phyloP scores from a whole-genome alignment of 1,284 basidiomycete genomes.

The Cutaneotrichosporon dermatis region DNA sequence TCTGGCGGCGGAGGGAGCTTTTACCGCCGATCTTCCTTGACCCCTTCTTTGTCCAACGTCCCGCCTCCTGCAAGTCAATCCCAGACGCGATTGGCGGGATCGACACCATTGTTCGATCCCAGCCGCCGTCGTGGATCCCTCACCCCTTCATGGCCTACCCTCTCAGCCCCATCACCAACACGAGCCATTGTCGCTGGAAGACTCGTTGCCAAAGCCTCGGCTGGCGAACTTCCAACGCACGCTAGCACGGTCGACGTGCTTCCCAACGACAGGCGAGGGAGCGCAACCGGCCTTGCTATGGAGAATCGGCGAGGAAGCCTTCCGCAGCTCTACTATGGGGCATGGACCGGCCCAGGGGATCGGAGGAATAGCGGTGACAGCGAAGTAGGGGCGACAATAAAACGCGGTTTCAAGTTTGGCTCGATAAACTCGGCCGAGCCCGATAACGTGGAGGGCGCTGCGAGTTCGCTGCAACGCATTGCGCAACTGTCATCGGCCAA shows the following conservation, averaged over 20 bases:
- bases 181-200: slow-evolving; percentile 28
- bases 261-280: slow-evolving; percentile 5
- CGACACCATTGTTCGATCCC: slow-evolving; percentile 5
- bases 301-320: slow-evolving; percentile 34
- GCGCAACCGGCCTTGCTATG: not conserved
- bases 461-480: slow-evolving; percentile 12
- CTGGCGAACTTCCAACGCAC: slow-evolving; percentile 6
- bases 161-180: slow-evolving; percentile 37
- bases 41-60: slow-evolving; percentile 30
- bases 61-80: slow-evolving; percentile 2
- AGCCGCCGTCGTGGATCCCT: slow-evolving; percentile 32
- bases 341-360: slow-evolving; percentile 25
- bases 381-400: slow-evolving; percentile 16
- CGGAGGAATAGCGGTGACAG: slow-evolving; percentile 29
- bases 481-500: slow-evolving; percentile 5
- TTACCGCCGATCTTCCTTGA: slow-evolving; percentile 35
- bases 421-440: slow-evolving; percentile 1
- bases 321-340: slow-evolving; percentile 38
- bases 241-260: slow-evolving; percentile 16
- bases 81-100: slow-evolving; percentile 1
- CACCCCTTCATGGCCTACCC: slow-evolving; percentile 32
- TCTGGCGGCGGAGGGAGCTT: not conserved
- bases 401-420: slow-evolving; percentile 35
- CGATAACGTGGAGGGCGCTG: not conserved
- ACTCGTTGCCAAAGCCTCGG: not conserved